Evolutionary conservation across 2,329 filamentous ascomycete genomes (phyloP), one percentile per base, ranked within the genome.

Genomic region (Neurospora crassa): DNA sequence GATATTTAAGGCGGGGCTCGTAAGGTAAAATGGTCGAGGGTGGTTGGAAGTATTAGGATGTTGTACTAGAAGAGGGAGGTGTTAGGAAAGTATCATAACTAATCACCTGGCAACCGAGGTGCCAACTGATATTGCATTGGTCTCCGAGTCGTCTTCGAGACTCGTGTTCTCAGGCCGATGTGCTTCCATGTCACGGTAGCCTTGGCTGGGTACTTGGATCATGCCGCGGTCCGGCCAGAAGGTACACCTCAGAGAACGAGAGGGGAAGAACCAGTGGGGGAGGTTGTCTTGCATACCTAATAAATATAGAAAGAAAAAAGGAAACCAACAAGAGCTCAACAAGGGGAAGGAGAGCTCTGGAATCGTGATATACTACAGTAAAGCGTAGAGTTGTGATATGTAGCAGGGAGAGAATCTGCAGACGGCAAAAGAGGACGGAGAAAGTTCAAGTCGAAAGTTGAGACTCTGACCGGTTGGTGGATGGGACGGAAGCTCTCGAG

Each of bases 1-100:
- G 8, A 29, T 29, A 29, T 63, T 71, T 82, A 78, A 72, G 18
- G 53, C 8, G 29, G 16, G 10, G 53, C 29, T 63, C 29, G 53
- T 63, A 16, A 14, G 24, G 53, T 63, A 63, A 63, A 63, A 63
- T 12, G n/a, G n/a, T 68, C 67, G 67, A 40, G 20, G 37, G 37
- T 41, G 67, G 14, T 29, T 20, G 67, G 18, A 68, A 40, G n/a
- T 40, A 42, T 40, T 68, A 68, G 37, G 24, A 29, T 63, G 4
- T 68, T 41, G 37, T 40, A 41, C 67, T 42, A n/a, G 37, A 40
- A 18, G 12, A 42, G 4, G n/a, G 67, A 14, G 34, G 18, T 10
- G 37, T 42, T 68, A 68, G 67, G 2, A 1, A 29, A 14, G 20
- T 18, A 16, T 40, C 34, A 40, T 29, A 2, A 37, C 5, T 37